phyloP scores from a whole-genome alignment of 1,284 basidiomycete species.

The Trichosporon sp. region DNA sequence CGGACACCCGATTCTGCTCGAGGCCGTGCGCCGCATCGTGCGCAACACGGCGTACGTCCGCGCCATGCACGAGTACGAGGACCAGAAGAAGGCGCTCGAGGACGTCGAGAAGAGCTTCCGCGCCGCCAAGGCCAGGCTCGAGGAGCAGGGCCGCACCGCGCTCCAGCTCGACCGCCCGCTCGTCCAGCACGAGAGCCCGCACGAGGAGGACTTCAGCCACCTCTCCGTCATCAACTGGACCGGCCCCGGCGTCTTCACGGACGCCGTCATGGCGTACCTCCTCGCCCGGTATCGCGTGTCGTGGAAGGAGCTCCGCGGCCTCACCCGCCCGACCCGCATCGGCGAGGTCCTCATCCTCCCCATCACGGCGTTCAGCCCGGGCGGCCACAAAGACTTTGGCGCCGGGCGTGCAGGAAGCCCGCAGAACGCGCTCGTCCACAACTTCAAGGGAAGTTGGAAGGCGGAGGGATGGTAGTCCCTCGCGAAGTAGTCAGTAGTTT shows the following conservation, averaged over 20 bases:
- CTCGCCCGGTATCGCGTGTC: conserved; percentile 42
- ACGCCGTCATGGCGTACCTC: conserved; percentile 45
- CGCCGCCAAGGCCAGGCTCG: conserved; percentile 15
- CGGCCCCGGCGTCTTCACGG: conserved; percentile 42
- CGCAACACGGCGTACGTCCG: conserved; percentile 27
- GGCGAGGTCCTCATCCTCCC: conserved; percentile 49
- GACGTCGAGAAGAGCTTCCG: neutral
- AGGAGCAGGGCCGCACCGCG: conserved; percentile 5
- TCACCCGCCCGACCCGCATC: conserved; percentile 44
- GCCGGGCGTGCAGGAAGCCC: neutral
- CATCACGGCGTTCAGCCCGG: conserved; percentile 36
- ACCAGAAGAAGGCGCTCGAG: neutral
- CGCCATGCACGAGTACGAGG: neutral
- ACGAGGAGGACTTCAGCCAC: neutral
- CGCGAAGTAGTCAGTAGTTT: neutral
- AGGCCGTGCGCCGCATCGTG: conserved; percentile 44
- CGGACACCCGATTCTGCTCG: conserved; percentile 48
- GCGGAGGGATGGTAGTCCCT: neutral
- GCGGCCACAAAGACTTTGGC: conserved; percentile 1
- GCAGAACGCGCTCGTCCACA: neutral
- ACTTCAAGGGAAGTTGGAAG: neutral
- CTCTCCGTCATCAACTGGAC: conserved; percentile 28
- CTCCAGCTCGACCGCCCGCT: neutral
- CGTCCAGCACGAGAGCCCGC: neutral
- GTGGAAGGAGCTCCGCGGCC: conserved; percentile 45